phyloP scores from a whole-genome alignment of 306 rosid species.

The Citrullus amarus region DNA sequence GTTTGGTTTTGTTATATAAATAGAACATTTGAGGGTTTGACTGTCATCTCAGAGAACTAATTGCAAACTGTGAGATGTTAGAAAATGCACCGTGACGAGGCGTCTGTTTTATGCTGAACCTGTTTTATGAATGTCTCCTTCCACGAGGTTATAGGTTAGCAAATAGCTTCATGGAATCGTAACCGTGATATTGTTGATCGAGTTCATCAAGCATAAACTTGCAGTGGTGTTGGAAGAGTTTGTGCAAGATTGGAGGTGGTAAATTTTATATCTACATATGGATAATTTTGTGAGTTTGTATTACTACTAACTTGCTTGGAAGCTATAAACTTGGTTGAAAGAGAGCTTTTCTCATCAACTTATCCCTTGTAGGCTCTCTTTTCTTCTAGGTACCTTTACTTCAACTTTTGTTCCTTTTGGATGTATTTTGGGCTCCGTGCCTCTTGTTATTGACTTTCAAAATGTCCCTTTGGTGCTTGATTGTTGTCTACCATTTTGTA shows the following conservation, averaged over 20 bases:
- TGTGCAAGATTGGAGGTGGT: neutral
- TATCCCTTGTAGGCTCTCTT: neutral
- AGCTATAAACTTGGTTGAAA: neutral
- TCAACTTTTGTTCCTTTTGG: too few relatives aligned
- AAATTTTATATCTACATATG: too few relatives aligned
- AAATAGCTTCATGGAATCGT: neutral
- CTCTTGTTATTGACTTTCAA: too few relatives aligned
- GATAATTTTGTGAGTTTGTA: neutral
- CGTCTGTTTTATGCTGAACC: neutral
- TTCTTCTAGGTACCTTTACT: too few relatives aligned
- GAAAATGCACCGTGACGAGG: neutral
- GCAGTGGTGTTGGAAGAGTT: neutral
- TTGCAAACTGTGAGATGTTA: neutral
- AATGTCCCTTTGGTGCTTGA: too few relatives aligned
- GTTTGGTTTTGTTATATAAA: neutral
- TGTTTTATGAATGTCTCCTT: neutral
- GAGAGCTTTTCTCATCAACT: neutral
- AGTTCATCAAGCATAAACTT: neutral
- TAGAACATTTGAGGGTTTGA: neutral
- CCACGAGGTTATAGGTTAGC: neutral
- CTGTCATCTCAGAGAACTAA: neutral
- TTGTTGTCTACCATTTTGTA: too few relatives aligned
- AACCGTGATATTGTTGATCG: too few relatives aligned
- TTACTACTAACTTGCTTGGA: neutral
- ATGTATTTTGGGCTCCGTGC: too few relatives aligned